A percentile compares a stretch with the other conserved stretches of the same genome.
Conservation (phyloP, 352 stramenopile genomes). For the Globisporangium cederbergense region DNA sequence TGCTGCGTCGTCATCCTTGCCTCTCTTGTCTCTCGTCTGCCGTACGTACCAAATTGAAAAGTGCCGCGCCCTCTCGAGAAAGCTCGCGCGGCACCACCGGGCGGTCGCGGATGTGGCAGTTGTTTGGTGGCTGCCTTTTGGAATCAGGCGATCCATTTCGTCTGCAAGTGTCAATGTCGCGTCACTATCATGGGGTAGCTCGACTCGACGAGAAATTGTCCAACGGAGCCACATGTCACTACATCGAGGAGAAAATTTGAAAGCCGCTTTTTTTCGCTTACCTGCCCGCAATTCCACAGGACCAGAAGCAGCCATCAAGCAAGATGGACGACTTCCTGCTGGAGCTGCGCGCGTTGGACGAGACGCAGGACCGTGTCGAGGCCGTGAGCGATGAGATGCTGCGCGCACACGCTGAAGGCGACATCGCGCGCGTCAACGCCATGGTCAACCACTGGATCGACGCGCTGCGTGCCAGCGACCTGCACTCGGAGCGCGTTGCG, state of each 20-base stretch:
- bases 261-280: not conserved
- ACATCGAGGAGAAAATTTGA: not conserved
- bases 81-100: not conserved
- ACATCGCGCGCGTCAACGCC: conserved; percentile 26
- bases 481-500: conserved; percentile 75
- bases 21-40: not conserved
- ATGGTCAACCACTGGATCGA: conserved; percentile 72
- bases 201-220: not conserved
- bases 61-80: not conserved
- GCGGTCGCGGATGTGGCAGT: conserved; percentile 5
- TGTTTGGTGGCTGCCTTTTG: not conserved
- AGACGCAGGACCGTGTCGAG: conserved; percentile 81
- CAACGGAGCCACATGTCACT: not conserved
- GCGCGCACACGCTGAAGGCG: conserved; percentile 32
- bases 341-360: conserved; percentile 74
- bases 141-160: conserved; percentile 5
- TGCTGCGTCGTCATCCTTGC: conserved; percentile 44
- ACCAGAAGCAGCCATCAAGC: not conserved
- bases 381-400: conserved; percentile 76
- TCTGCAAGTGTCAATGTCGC: not conserved
- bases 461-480: conserved; percentile 63
- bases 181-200: not conserved
- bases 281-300: not conserved
- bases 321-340: conserved; percentile 72
- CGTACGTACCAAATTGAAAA: not conserved